Percentiles rank a stretch among this genome's conserved stretches.
Conservation (phyloP, 2,329 filamentous ascomycete species). For the Metarhizium sp. region DNA sequence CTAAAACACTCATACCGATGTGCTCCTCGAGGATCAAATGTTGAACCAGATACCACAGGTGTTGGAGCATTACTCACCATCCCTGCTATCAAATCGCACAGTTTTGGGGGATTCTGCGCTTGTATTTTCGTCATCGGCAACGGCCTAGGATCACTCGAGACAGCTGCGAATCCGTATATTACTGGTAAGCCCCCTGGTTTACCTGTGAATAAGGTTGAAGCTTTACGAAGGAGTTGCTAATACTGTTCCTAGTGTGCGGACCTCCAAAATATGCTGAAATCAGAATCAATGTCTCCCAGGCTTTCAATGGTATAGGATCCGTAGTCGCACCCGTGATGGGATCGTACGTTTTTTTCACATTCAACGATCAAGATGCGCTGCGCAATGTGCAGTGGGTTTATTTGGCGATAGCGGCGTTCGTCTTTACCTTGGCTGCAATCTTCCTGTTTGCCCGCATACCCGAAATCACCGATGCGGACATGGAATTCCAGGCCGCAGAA, state of each 20-base stretch:
- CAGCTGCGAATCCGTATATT: conserved; percentile 68
- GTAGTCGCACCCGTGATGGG: conserved; percentile 64
- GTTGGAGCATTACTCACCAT: conserved; percentile 45
- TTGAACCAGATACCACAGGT: neutral
- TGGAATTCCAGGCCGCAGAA: conserved; percentile 49
- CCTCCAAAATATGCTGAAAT: conserved; percentile 64
- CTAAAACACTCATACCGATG: neutral
- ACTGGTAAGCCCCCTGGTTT: conserved; percentile 27
- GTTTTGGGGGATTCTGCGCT: conserved; percentile 65
- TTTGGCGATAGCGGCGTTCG: conserved; percentile 62
- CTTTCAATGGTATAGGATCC: conserved; percentile 67
- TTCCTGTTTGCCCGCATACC: conserved; percentile 61
- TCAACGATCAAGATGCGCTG: conserved; percentile 45
- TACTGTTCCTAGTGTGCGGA: conserved; percentile 26
- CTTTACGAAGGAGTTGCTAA: neutral
- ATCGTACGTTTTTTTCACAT: conserved; percentile 64
- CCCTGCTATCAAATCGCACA: conserved; percentile 48
- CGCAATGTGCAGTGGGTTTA: conserved; percentile 70
- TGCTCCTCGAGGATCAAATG: neutral
- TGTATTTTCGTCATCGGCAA: conserved; percentile 66
- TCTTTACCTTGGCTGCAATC: conserved; percentile 53
- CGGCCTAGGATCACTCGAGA: conserved; percentile 65
- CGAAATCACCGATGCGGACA: conserved; percentile 59
- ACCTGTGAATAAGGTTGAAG: neutral
- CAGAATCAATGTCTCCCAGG: conserved; percentile 67